These are phyloP conservation scores for Saccharum officinarum DNA, from an alignment of 176 grass and related monocot species.

Conservation along the genomic window DNA sequence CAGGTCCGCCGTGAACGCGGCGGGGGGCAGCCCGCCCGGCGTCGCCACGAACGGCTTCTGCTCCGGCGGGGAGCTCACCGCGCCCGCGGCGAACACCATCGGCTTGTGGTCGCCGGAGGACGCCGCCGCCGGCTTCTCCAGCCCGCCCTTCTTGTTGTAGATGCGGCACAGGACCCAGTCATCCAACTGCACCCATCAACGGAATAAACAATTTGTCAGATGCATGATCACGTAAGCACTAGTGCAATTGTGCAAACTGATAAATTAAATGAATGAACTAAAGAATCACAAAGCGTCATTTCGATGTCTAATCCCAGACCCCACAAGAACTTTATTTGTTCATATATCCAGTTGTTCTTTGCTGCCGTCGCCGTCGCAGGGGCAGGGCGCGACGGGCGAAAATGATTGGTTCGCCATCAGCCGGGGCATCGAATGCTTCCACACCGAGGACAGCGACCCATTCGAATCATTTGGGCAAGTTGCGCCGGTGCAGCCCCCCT, in stretches of 20 bases:
- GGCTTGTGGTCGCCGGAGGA: slow-evolving; percentile 40
- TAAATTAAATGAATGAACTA: not conserved
- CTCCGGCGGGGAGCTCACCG: slow-evolving; percentile 57
- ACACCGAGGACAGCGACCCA: slow-evolving; percentile 23
- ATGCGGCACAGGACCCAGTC: slow-evolving; percentile 96
- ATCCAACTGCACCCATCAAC: slow-evolving; percentile 57
- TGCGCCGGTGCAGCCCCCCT: slow-evolving; percentile 25
- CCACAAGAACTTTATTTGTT: not conserved
- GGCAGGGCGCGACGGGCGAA: not conserved
- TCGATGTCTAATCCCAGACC: not conserved
- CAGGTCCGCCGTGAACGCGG: slow-evolving; percentile 45
- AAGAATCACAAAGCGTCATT: not conserved
- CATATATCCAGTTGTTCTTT: not conserved
- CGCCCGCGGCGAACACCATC: not conserved
- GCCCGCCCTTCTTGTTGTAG: slow-evolving; percentile 90
- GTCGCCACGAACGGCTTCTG: slow-evolving; percentile 48
- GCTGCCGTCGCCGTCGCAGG: slow-evolving; percentile 20
- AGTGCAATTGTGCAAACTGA: not conserved
- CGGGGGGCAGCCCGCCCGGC: not conserved
- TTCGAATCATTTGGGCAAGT: slow-evolving; percentile 32
- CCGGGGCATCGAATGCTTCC: slow-evolving; percentile 49
- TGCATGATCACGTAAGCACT: not conserved
- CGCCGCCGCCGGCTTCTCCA: slow-evolving; percentile 46
- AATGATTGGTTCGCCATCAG: slow-evolving; percentile 18
- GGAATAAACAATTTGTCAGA: no score